Evolutionary conservation across 2,329 filamentous ascomycete species (phyloP), one percentile per base, ranked within the genome.

Genomic region (Aspergillus floridensis): DNA sequence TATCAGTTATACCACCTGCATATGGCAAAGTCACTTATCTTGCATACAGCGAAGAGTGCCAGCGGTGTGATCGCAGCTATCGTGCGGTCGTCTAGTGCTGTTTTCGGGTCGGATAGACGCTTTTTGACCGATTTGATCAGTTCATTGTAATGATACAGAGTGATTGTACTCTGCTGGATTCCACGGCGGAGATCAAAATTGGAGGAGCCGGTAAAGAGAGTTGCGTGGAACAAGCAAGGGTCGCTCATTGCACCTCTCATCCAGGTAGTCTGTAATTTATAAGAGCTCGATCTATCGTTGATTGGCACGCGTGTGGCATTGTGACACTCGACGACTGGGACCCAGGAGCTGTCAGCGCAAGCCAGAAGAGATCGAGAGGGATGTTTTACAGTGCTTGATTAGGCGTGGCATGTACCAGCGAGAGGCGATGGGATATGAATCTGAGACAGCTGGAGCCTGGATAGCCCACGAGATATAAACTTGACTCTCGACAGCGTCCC

Each of bases 191-290:
- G 14, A 4, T 59, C 57, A 6, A 46, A 52, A 7, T 59, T 21
- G 2, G 57, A 59, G 6, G 57, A 56, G 4, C 53, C 53, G 2
- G 52, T 38, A 16, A 47, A 59, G 2, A 59, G 38, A 1, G 57
- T 59, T 4, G 57, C 57, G n/a, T 59, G 53, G 41, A 59, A 59
- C 7, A 59, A 16, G 19, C 53, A 52, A 0, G 57, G 53, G n/a
- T 59, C 57, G 26, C 47, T 56, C 38, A 59, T 29, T 5, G 57
- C 57, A 11, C 47, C 19, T 21, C 48, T 49, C 14, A 56, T 10
- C 57, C 57, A 59, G 12, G 48, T 14, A 1, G 47, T 51, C 24
- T 50, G 57, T 4, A 59, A 29, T 4, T 55, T 41, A 10, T 51
- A 51, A 2, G 52, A 51, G n/a, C 51, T 59, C 21, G 51, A 56